These are phyloP conservation scores for Tetradesmus lagerheimii DNA, from an alignment of 139 green algal species.

Conservation along the genomic window DNA sequence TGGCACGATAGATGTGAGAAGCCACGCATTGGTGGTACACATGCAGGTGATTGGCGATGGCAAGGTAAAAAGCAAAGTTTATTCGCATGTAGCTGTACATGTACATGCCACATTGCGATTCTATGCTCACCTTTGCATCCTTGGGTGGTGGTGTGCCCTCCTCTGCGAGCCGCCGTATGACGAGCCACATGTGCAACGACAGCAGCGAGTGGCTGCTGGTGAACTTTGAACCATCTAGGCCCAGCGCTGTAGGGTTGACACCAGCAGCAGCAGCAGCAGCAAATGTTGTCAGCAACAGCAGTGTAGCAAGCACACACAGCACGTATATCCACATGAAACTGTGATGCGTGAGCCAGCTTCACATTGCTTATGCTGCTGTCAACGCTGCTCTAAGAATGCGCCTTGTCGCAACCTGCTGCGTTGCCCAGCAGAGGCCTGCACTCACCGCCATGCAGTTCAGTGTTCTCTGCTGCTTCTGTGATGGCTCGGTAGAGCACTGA, in stretches of 20 bases:
- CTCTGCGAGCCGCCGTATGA: constrained; percentile 53
- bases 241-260: not conserved
- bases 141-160: not conserved
- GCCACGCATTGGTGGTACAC: too few species aligned
- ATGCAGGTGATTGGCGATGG: too few species aligned
- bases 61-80: too few species aligned
- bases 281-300: not conserved
- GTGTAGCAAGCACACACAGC: not conserved
- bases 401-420: not conserved
- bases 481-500: constrained; percentile 39
- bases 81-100: too few species aligned
- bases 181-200: constrained; percentile 67
- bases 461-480: constrained; percentile 31
- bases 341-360: too few species aligned
- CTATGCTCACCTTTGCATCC: not conserved
- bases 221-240: constrained; percentile 54
- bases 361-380: too few species aligned
- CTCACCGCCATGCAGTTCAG: constrained; percentile 28
- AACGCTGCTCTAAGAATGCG: too few species aligned
- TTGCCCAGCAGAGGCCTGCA: not conserved
- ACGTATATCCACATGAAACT: not conserved
- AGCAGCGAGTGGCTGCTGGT: constrained; percentile 62
- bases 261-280: not conserved
- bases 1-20: too few species aligned
- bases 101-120: too few species aligned